Base-by-base conservation (phyloP, 768 basidiomycete genomes). In the Chalciporus sphaerocephalus region DNA sequence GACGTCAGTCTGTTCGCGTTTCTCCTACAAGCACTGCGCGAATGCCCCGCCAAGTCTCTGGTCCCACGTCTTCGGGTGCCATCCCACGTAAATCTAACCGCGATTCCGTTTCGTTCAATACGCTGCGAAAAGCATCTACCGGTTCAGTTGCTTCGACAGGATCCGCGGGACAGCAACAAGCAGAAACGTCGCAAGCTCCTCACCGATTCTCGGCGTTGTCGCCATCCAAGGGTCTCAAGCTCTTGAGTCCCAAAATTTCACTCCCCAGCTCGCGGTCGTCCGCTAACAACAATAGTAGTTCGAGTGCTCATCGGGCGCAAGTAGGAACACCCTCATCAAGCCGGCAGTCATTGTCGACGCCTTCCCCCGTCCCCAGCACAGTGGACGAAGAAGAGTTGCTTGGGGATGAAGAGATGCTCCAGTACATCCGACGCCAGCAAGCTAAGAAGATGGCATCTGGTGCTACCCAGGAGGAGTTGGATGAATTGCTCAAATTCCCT, bases 361-460 rank as follows among this genome's bases (percentile, higher is more conserved):
- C 91, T 3, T 95, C 93, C 2, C 92, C 93, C 0, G 80, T 78
- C 6, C 84, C 85, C 21, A 83, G 80, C 54, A 72, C 78, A 2
- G 72, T 87, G 3, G 91, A 91, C 47, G 93, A 94, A 48, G 92
- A 94, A 51, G 90, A 94, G 62, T 40, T 86, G 6, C 69, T 87
- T 15, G 96, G 90, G 13, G 96, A 99, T 60, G 93, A 96, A 50
- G 96, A 99, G 70, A 99, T 99, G 96, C 67, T 88, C 59, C 85
- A 87, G 47, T 99, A 95, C 66, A 89, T 97, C 52, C 80, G 82
- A 53, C 79, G 93, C 20, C 90, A 96, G 53, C 87, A 92, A 55
- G 81, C 89, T 30, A 92, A 92, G 72, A 91, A 86, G 65, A 63
- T 92, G 51, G 85, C 89, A 9, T 74, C 77, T 11, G 92, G 92